phyloP scores from a whole-genome alignment of 2,329 filamentous ascomycete genomes.

The Apiospora aurea region DNA sequence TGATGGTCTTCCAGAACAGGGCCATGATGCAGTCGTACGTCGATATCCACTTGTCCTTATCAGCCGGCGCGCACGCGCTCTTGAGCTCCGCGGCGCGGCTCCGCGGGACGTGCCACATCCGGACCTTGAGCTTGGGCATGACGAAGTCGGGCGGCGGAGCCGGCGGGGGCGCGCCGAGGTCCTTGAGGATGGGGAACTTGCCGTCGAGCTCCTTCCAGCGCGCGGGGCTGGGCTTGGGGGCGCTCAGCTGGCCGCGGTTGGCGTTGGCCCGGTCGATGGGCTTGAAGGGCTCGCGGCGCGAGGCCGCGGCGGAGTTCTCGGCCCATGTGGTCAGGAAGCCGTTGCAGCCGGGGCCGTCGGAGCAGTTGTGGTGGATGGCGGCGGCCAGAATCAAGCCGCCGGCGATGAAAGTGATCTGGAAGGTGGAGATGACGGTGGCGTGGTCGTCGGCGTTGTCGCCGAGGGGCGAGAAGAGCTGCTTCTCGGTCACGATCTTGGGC shows the following conservation, averaged over 20 bases:
- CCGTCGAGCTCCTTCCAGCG: constrained; percentile 27
- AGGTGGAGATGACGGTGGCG: constrained; percentile 28
- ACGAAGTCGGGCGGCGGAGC: constrained; percentile 36
- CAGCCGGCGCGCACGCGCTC: constrained; percentile 21
- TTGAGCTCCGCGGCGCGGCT: constrained; percentile 34
- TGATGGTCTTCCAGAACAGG: constrained; percentile 35
- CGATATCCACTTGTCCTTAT: constrained; percentile 31
- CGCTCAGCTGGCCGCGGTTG: constrained; percentile 4
- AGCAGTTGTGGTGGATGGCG: constrained; percentile 37
- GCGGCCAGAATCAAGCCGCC: constrained; percentile 39
- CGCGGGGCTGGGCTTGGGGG: constrained; percentile 8
- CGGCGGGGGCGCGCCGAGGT: constrained; percentile 30
- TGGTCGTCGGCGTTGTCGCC: constrained; percentile 30
- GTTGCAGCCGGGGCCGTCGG: constrained; percentile 38
- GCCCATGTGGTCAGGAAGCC: constrained; percentile 39
- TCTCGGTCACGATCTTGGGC: constrained; percentile 28
- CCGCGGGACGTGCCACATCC: constrained; percentile 36
- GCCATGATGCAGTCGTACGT: constrained; percentile 39
- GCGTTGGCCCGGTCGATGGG: neutral
- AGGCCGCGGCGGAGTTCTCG: constrained; percentile 33
- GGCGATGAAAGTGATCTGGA: constrained; percentile 39
- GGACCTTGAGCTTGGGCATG: constrained; percentile 33
- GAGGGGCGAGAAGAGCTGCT: constrained; percentile 28
- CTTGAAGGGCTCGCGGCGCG: constrained; percentile 29
- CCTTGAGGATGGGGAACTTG: constrained; percentile 28